Evolutionary conservation across 495 filamentous ascomycete species (phyloP), one percentile per base, ranked within the genome.

Genomic region (Penicillium longicatenatum): DNA sequence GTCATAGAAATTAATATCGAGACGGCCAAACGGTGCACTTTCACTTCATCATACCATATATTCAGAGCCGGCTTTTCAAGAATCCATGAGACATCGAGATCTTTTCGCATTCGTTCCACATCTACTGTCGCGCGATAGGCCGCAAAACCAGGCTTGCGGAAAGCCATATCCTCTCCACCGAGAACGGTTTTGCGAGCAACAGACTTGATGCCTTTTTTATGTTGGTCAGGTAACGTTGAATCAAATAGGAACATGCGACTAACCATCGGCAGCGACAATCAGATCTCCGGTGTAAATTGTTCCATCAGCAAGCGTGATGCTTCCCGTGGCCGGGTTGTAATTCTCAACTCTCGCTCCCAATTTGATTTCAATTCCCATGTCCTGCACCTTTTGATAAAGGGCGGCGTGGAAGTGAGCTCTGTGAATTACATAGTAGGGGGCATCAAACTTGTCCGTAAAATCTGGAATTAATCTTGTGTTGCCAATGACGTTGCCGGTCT

Each of bases 241-340:
- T 14, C 9, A 45, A 20, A 31, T 11, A 57, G 3, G n/a, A 35
- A 4, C 8, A 24, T 16, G 31, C 9, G 31, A 12, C 31, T 10
- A 14, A 72, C 77, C 78, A 62, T 81, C 78, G 3, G 75, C 75
- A 19, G 72, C 77, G 44, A 81, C 59, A n/a, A 81, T 45, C 24
- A 81, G 52, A 65, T 80, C 77, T 11, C 63, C 73, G 0, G 22
- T 35, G 7, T 35, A 39, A 19, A 21, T 26, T 17, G 41, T 26
- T 0, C 66, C 66, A 47, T 60, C 48, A 6, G 45, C 59, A 8
- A 74, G 51, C 3, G 16, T 54, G 1, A 78, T 62, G 8, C 43
- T 58, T 12, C 69, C 52, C 1, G 2, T 51, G 6, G 55, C 45
- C 0, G 62, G 10, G 49, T 74, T 50, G 54, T 74, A 76, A 7